Conservation (phyloP, 2,329 filamentous ascomycete species). For the Alternaria brassicicola region DNA sequence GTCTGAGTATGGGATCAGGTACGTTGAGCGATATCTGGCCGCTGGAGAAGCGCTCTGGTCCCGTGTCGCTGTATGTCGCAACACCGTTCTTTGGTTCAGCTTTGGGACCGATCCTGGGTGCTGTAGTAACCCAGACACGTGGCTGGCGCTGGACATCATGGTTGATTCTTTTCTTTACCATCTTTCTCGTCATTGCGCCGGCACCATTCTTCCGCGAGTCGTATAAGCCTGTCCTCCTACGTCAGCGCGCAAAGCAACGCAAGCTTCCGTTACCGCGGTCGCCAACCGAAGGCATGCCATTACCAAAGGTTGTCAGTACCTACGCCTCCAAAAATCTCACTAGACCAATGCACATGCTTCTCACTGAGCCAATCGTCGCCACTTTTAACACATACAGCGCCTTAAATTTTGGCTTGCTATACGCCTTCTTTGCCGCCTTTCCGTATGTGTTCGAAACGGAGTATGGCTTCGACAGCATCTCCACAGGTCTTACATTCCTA, state of each 20-base stretch:
- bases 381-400: conserved; percentile 26
- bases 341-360: conserved; percentile 55
- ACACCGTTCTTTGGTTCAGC: conserved; percentile 47
- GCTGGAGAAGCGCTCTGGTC: conserved; percentile 36
- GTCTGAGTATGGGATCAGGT: conserved; percentile 48
- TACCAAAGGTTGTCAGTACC: conserved; percentile 2
- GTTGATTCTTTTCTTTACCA: conserved; percentile 49
- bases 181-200: conserved; percentile 38
- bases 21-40: conserved; percentile 48
- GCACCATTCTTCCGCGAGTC: conserved; percentile 58
- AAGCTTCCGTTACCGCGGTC: conserved; percentile 3
- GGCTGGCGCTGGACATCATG: conserved; percentile 51
- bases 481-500: conserved; percentile 13
- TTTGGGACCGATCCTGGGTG: conserved; percentile 49
- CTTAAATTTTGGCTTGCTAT: conserved; percentile 35
- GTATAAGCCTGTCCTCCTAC: conserved; percentile 57
- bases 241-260: conserved; percentile 36
- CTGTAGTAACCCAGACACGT: conserved; percentile 45
- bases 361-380: conserved; percentile 34
- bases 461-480: conserved; percentile 19
- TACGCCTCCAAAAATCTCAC: conserved; percentile 42
- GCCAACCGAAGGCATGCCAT: conserved; percentile 12
- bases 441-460: conserved; percentile 27
- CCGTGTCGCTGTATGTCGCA: conserved; percentile 41
- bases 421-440: conserved; percentile 32